phyloP scores from a whole-genome alignment of 2,329 filamentous ascomycete genomes.

The Aureobasidium subglaciale region DNA sequence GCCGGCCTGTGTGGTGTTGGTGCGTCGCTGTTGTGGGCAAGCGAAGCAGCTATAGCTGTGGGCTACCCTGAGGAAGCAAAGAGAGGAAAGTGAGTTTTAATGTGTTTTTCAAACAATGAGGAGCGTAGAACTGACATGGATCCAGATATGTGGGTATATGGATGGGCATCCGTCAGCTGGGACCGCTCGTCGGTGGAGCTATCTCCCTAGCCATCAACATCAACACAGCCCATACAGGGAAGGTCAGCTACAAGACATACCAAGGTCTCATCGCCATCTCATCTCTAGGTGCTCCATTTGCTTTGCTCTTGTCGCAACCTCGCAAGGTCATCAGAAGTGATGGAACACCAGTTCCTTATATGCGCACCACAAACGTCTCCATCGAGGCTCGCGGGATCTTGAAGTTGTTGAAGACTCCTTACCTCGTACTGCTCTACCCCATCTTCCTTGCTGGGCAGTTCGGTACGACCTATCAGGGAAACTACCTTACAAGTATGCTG shows the following conservation, averaged over 20 bases:
- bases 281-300: slow-evolving; percentile 29
- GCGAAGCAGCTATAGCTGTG: slow-evolving; percentile 7
- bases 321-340: slow-evolving; percentile 37
- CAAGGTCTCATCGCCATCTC: slow-evolving; percentile 26
- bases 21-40: slow-evolving; percentile 6
- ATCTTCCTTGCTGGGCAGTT: slow-evolving; percentile 36
- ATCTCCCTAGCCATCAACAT: slow-evolving; percentile 16
- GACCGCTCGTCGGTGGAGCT: not conserved
- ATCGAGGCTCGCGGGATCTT: slow-evolving; percentile 34
- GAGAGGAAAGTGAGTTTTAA: not conserved
- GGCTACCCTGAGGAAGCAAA: slow-evolving; percentile 2
- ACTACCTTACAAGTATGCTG: slow-evolving; percentile 41
- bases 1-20: not conserved
- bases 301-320: slow-evolving; percentile 34
- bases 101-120: not conserved
- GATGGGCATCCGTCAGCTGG: slow-evolving; percentile 14
- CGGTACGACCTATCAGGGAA: slow-evolving; percentile 39
- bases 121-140: not conserved
- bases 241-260: slow-evolving; percentile 17
- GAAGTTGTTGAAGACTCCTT: slow-evolving; percentile 23
- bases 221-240: slow-evolving; percentile 14
- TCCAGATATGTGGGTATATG: not conserved
- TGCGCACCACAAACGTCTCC: slow-evolving; percentile 29
- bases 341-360: slow-evolving; percentile 31
- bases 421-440: slow-evolving; percentile 35